Evolutionary conservation across 306 rosid genomes (phyloP).

Genomic region (Cyclanthera cordifolia): DNA sequence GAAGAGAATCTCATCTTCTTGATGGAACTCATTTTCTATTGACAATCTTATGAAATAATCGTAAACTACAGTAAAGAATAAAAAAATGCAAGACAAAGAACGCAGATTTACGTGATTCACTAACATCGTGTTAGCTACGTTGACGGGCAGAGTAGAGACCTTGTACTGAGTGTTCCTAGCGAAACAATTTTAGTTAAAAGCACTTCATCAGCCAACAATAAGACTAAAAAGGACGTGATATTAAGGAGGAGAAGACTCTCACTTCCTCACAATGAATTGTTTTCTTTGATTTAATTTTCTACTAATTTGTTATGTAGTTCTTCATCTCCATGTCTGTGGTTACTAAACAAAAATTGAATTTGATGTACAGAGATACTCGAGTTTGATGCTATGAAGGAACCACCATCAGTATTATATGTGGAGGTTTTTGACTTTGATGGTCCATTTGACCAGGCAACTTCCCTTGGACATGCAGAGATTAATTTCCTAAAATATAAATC

Average conservation of each 20-base stretch:
- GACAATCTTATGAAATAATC: no score
- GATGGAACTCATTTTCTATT: no score
- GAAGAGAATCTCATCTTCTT: no score
- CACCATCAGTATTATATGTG: slow-evolving; percentile 68
- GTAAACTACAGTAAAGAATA: no score
- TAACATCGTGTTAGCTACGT: no score
- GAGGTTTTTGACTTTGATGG: slow-evolving; percentile 87
- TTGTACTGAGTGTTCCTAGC: no score
- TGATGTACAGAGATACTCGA: slow-evolving; percentile 68
- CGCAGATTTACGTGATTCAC: no score
- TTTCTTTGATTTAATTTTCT: slow-evolving; percentile 10
- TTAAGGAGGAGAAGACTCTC: not conserved
- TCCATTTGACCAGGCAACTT: slow-evolving; percentile 68
- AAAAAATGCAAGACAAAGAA: no score
- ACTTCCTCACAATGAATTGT: not conserved
- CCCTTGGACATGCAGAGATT: slow-evolving; percentile 81
- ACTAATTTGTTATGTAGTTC: not conserved
- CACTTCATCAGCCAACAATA: no score
- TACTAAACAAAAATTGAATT: not conserved
- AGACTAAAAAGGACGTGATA: not conserved
- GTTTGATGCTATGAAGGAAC: slow-evolving; percentile 94
- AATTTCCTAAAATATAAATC: slow-evolving; percentile 72
- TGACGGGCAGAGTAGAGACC: no score
- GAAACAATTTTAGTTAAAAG: no score
- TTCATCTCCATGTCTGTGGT: not conserved